Evolutionary conservation across 768 basidiomycete genomes (phyloP), one percentile per base, ranked within the genome.

Genomic region (Tulasnella sp.): DNA sequence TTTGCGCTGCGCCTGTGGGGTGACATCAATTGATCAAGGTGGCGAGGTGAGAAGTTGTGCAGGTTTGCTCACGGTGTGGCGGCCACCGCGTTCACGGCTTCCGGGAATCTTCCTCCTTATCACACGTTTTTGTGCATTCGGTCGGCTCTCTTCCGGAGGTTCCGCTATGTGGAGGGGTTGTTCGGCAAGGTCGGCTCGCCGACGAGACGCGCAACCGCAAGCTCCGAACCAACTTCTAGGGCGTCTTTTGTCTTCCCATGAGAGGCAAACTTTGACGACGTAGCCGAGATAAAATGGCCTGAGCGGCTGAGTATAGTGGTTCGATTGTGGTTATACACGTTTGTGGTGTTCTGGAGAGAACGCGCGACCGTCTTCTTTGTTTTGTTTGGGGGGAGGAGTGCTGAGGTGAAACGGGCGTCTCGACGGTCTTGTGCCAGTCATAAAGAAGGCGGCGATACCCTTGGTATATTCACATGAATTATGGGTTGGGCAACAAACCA

Each of bases 41-140:
- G 64, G 31, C 31, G 34, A 69, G 64, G 64, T 69, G 64, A 28
- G 64, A 69, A 69, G 64, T 69, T 69, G 64, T 37, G 64, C 64
- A 69, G 31, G 64, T 69, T 69, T 69, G 64, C 64, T 69, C 31
- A 16, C 31, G 54, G 54, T 6, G 24, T 22, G 6, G 7, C 54
- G 64, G 64, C 28, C 28, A 69, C 64, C 64, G n/a, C 28, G 34
- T 64, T 16, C 18, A 28, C 24, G 9, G 18, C 34, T 64, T 31
- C 4, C 58, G 18, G 64, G 18, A 28, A 16, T 16, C 31, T 16
- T 37, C 64, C 31, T 14, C 24, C 34, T 69, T 37, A 28, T 69
- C 64, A 37, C 64, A 69, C 28, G 31, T 28, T 69, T 69, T n/a
- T n/a, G 22, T 4, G 54, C 3, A 11, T 18, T 16, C 64, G 9